A percentile compares a stretch with the other conserved stretches of the same genome.
These are phyloP conservation scores for Nicotiana knightiana DNA, from an alignment of 257 asterid genomes.

Conservation along the genomic window DNA sequence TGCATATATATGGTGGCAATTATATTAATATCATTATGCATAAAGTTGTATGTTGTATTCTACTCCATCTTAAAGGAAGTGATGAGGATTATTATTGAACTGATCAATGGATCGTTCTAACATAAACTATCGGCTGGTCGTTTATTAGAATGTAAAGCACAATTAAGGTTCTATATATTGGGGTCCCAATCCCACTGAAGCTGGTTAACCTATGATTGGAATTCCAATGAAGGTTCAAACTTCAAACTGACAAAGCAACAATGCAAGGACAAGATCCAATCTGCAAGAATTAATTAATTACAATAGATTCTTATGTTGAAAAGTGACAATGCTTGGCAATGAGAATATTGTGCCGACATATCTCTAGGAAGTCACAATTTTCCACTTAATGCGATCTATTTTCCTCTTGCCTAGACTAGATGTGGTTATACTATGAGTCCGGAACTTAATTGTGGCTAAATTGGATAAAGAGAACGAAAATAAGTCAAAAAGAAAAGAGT, in stretches of 20 bases:
- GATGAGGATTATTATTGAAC: neutral
- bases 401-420: neutral
- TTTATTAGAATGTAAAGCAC: neutral
- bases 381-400: neutral
- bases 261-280: slow-evolving; percentile 14
- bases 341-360: slow-evolving; percentile 5
- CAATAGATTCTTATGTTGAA: too few species aligned
- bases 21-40: neutral
- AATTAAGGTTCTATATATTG: neutral
- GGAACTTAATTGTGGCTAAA: too few species aligned
- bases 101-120: neutral
- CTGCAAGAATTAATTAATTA: neutral
- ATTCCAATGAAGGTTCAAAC: slow-evolving; percentile 10
- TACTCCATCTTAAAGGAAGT: neutral
- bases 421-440: neutral
- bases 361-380: neutral
- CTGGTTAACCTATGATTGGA: slow-evolving; percentile 14
- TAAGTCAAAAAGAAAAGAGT: too few species aligned
- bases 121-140: neutral
- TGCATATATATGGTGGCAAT: neutral
- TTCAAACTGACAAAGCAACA: slow-evolving; percentile 15
- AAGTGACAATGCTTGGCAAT: neutral
- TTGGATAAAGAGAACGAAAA: too few species aligned
- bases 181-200: neutral
- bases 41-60: neutral